Conservation (phyloP, 306 rosid species). For the Dryas alaskensis region DNA sequence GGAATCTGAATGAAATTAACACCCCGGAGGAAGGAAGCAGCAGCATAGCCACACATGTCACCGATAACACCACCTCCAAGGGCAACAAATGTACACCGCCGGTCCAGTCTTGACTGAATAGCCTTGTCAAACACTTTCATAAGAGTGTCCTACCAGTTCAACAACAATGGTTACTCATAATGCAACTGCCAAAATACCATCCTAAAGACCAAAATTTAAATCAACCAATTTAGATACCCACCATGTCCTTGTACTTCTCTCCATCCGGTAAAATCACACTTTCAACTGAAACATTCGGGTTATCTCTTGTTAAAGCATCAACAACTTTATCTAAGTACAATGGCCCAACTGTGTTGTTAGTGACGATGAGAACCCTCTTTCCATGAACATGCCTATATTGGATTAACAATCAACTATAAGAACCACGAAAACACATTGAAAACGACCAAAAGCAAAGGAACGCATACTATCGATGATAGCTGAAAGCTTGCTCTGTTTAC, state of each 20-base stretch:
- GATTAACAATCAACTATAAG: conserved; percentile 18
- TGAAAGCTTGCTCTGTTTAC: not conserved
- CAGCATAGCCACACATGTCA: conserved; percentile 96
- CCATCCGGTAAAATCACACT: conserved; percentile 82
- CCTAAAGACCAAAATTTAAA: not conserved
- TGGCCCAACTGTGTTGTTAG: conserved; percentile 71
- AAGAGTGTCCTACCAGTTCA: conserved; percentile 66
- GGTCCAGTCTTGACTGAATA: conserved; percentile 73
- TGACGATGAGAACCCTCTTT: conserved; percentile 87
- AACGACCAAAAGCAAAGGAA: conserved; percentile 1
- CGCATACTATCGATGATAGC: not conserved
- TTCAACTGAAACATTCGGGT: conserved; percentile 80
- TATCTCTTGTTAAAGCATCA: conserved; percentile 71
- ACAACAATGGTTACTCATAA: conserved; percentile 25
- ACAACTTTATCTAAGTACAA: conserved; percentile 75
- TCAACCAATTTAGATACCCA: conserved; percentile 28
- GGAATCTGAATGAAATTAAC: conserved; percentile 97
- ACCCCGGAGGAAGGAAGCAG: conserved; percentile 81
- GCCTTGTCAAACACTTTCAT: conserved; percentile 97
- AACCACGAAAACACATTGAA: conserved; percentile 1
- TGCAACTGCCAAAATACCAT: conserved; percentile 5
- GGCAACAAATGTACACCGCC: conserved; percentile 83
- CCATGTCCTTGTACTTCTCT: conserved; percentile 92
- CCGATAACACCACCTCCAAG: conserved; percentile 98
- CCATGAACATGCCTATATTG: conserved; percentile 86